A percentile compares a stretch with the other conserved stretches of the same genome.
Evolutionary conservation across 2,329 filamentous ascomycete genomes (phyloP).

Genomic region (Didymella glomerata): DNA sequence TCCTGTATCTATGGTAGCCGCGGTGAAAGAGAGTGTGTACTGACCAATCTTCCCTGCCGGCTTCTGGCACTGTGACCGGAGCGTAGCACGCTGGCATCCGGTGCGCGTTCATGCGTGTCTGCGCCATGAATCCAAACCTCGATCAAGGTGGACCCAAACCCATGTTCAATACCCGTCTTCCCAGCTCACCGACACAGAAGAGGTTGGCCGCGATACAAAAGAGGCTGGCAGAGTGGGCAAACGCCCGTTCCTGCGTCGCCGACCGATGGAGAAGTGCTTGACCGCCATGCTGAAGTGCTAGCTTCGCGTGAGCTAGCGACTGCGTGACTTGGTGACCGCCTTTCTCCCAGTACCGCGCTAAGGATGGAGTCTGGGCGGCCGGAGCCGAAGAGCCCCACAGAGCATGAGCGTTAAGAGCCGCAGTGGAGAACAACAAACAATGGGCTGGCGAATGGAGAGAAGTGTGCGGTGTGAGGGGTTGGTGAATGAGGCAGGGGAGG

Average conservation of each 20-base stretch:
- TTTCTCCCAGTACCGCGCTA: conserved; percentile 13
- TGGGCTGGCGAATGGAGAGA: neutral
- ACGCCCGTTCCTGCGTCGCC: conserved; percentile 9
- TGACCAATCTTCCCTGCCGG: neutral
- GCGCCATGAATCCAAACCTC: neutral
- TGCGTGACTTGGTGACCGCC: conserved; percentile 13
- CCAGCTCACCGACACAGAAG: neutral
- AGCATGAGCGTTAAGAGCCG: conserved; percentile 9
- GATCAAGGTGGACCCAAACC: neutral
- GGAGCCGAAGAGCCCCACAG: conserved; percentile 9
- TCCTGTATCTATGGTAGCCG: neutral
- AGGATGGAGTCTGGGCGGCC: conserved; percentile 4
- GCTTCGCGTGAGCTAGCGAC: neutral
- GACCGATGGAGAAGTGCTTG: neutral
- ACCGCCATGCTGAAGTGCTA: neutral
- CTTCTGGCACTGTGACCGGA: neutral
- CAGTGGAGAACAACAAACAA: conserved; percentile 17
- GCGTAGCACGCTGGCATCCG: neutral
- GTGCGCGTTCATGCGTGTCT: neutral
- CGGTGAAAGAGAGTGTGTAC: neutral
- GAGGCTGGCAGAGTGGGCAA: conserved; percentile 4
- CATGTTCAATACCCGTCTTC: neutral
- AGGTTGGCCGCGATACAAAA: neutral
- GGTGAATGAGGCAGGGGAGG: neutral
- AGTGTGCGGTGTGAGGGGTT: conserved; percentile 3